phyloP scores from a whole-genome alignment of 495 filamentous ascomycete species.

The Podospora tetraspora region DNA sequence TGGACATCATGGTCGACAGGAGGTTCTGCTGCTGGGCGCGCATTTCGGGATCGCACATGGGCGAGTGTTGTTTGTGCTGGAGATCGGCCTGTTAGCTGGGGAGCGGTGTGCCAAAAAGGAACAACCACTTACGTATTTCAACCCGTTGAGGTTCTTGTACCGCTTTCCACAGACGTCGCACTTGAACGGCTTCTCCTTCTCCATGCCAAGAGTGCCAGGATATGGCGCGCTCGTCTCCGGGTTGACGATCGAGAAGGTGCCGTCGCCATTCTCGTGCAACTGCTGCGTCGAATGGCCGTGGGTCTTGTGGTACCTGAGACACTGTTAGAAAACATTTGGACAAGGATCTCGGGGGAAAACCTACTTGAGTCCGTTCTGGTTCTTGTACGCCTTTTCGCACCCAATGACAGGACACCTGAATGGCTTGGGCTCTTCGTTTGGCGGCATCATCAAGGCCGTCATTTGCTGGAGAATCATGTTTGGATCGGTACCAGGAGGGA shows the following conservation, averaged over 20 bases:
- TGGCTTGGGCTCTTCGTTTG: constrained; percentile 76
- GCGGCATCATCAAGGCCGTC: constrained; percentile 52
- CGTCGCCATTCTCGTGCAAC: constrained; percentile 89
- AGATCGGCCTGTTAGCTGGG: constrained; percentile 6
- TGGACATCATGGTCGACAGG: constrained; percentile 37
- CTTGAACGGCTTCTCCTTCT: constrained; percentile 98
- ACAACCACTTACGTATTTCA: constrained; percentile 65
- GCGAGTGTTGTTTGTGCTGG: constrained; percentile 75
- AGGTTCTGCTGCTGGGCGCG: constrained; percentile 35
- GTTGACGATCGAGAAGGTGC: constrained; percentile 97
- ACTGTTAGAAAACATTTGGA: constrained; percentile 31
- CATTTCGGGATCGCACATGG: constrained; percentile 55
- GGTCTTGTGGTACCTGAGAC: constrained; percentile 60
- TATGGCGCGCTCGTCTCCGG: constrained; percentile 91
- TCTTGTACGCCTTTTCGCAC: constrained; percentile 99
- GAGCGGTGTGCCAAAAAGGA: neutral
- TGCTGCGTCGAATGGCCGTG: constrained; percentile 96
- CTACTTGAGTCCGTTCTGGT: constrained; percentile 96
- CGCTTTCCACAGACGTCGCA: constrained; percentile 96
- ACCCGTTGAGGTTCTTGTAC: constrained; percentile 97
- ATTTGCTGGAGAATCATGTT: constrained; percentile 72
- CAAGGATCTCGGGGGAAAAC: constrained; percentile 19
- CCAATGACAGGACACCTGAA: constrained; percentile 97
- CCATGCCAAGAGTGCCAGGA: constrained; percentile 95
- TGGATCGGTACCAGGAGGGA: constrained; percentile 68